Evolutionary conservation across 305 asterid genomes (phyloP).

Genomic region (Salvia sclarea): DNA sequence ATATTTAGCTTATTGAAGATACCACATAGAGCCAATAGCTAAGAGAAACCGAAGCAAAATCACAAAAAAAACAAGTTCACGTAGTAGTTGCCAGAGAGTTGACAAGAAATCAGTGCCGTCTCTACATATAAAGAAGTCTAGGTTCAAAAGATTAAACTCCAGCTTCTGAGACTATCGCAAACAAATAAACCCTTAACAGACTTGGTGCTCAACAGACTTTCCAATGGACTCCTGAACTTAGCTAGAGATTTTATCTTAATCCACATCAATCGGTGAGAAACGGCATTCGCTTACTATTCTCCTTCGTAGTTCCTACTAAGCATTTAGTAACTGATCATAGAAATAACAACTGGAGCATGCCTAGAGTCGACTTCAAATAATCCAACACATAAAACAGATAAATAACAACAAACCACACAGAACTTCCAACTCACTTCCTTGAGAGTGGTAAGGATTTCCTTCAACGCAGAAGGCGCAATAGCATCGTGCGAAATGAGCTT

Average conservation of each 20-base stretch:
- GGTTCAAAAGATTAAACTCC: background rate
- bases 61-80: background rate
- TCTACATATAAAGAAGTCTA: background rate
- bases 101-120: background rate
- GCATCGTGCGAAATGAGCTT: constrained; percentile 94
- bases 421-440: constrained; percentile 70
- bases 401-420: background rate
- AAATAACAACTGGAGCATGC: background rate
- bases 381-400: background rate
- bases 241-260: background rate
- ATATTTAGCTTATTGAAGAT: constrained; percentile 1
- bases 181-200: too few species aligned
- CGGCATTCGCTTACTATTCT: background rate
- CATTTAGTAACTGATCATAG: background rate
- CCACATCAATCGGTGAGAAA: background rate
- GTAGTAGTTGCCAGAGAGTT: background rate
- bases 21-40: background rate
- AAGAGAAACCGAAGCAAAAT: background rate
- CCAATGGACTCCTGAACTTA: background rate
- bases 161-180: background rate
- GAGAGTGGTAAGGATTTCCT: constrained; percentile 74
- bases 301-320: background rate
- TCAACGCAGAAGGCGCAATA: constrained; percentile 81
- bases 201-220: too few species aligned
- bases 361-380: background rate